Conservation (phyloP, 2,329 filamentous ascomycete species). For the Fusarium sp. region DNA sequence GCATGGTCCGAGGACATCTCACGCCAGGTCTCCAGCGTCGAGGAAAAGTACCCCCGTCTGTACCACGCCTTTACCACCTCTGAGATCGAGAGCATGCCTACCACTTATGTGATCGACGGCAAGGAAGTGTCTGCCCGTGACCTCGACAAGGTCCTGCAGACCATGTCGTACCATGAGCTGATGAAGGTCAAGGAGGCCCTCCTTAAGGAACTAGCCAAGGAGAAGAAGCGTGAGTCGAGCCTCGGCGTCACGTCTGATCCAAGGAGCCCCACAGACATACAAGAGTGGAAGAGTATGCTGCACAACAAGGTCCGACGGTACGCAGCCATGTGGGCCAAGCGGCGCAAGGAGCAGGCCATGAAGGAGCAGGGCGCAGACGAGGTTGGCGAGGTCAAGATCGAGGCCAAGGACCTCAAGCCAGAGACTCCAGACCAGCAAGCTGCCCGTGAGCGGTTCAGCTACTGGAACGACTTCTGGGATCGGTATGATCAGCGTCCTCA, state of each 20-base stretch:
- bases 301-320: constrained; percentile 37
- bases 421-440: constrained; percentile 28
- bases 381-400: constrained; percentile 16
- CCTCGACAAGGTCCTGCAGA: constrained; percentile 45
- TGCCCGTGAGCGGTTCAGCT: constrained; percentile 31
- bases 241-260: constrained; percentile 14
- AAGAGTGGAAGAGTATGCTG: constrained; percentile 35
- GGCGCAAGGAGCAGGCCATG: constrained; percentile 18
- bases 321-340: constrained; percentile 36
- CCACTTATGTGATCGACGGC: constrained; percentile 40
- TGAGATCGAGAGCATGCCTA: constrained; percentile 46
- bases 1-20: constrained; percentile 62
- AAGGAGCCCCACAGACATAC: constrained; percentile 7
- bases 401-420: constrained; percentile 3
- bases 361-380: not conserved
- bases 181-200: constrained; percentile 39
- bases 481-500: constrained; percentile 41
- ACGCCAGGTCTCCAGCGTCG: constrained; percentile 53
- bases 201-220: constrained; percentile 31
- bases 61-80: constrained; percentile 55
- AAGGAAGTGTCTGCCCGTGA: constrained; percentile 44
- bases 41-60: constrained; percentile 54
- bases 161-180: constrained; percentile 48
- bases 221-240: constrained; percentile 32
- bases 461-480: constrained; percentile 43